phyloP scores from a whole-genome alignment of 306 rosid species.

The Medicago ruthenica region DNA sequence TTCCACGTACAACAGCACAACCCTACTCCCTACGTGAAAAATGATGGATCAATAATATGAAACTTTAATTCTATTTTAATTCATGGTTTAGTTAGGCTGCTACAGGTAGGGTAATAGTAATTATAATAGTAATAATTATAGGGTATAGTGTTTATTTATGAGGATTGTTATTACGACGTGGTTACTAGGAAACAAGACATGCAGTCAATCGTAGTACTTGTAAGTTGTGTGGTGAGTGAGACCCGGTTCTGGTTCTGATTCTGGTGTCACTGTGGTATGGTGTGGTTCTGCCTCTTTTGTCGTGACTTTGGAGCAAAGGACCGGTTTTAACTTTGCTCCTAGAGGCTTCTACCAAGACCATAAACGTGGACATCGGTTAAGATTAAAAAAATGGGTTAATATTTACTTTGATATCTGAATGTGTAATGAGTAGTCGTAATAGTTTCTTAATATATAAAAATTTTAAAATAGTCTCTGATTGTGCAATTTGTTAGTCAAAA shows the following conservation, averaged over 20 bases:
- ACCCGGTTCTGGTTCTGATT: background rate
- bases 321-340: background rate
- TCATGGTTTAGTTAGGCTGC: too few relatives aligned
- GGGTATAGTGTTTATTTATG: too few relatives aligned
- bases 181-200: background rate
- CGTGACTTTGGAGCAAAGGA: background rate
- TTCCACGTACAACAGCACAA: background rate
- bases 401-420: too few relatives aligned
- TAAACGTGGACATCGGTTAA: too few relatives aligned
- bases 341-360: background rate
- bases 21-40: background rate
- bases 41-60: background rate
- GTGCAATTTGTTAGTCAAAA: too few relatives aligned
- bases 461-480: too few relatives aligned
- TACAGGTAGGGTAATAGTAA: too few relatives aligned
- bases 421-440: too few relatives aligned
- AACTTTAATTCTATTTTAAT: background rate
- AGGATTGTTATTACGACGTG: background rate
- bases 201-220: background rate
- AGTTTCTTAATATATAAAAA: too few relatives aligned
- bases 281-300: background rate
- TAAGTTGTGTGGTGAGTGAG: conserved; percentile 1
- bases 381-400: too few relatives aligned
- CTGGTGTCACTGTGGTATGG: background rate
- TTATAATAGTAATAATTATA: too few relatives aligned